Percentiles rank a stretch among this genome's conserved stretches.
These are phyloP conservation scores for Nosema granulosis DNA, from an alignment of 371 early-diverging fungal species.

Conservation along the genomic window DNA sequence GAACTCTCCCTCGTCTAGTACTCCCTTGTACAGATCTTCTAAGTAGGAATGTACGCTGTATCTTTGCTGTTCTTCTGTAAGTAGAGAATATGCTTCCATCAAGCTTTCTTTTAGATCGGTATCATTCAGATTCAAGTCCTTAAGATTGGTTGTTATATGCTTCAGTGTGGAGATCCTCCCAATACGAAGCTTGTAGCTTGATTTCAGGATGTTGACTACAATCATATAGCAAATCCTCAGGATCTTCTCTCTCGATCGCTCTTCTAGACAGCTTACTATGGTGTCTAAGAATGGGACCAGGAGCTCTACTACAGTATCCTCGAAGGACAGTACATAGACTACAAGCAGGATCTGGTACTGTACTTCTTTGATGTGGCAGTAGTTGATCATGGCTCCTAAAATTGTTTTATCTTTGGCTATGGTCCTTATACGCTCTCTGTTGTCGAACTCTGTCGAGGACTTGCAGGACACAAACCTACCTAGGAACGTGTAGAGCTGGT, in stretches of 20 bases:
- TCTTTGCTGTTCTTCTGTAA: neutral
- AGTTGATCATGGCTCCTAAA: slow-evolving; percentile 36
- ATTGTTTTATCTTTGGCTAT: slow-evolving; percentile 42
- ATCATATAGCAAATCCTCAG: slow-evolving; percentile 41
- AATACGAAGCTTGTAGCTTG: slow-evolving; percentile 19
- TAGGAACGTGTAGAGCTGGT: slow-evolving; percentile 53
- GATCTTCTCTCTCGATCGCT: slow-evolving; percentile 41
- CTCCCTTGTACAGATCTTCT: slow-evolving; percentile 59
- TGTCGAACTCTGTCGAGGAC: slow-evolving; percentile 25
- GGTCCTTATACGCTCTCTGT: slow-evolving; percentile 41
- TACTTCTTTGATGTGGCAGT: slow-evolving; percentile 46
- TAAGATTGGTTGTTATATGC: slow-evolving; percentile 8
- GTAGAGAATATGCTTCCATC: slow-evolving; percentile 4
- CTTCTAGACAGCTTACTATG: slow-evolving; percentile 33
- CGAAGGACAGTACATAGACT: slow-evolving; percentile 59
- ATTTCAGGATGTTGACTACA: slow-evolving; percentile 28
- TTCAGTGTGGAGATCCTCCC: slow-evolving; percentile 15
- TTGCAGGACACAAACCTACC: slow-evolving; percentile 40
- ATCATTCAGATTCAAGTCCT: slow-evolving; percentile 23
- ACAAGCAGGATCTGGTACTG: slow-evolving; percentile 60
- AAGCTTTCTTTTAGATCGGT: slow-evolving; percentile 11
- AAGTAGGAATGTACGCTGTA: slow-evolving; percentile 46
- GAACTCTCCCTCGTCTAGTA: slow-evolving; percentile 58
- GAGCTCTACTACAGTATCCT: slow-evolving; percentile 3
- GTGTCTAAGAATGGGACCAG: slow-evolving; percentile 3